Percentiles rank a stretch among this genome's conserved stretches.
Evolutionary conservation across 202 grass and related monocot species (phyloP).

Genomic region (Eragrostis tef): DNA sequence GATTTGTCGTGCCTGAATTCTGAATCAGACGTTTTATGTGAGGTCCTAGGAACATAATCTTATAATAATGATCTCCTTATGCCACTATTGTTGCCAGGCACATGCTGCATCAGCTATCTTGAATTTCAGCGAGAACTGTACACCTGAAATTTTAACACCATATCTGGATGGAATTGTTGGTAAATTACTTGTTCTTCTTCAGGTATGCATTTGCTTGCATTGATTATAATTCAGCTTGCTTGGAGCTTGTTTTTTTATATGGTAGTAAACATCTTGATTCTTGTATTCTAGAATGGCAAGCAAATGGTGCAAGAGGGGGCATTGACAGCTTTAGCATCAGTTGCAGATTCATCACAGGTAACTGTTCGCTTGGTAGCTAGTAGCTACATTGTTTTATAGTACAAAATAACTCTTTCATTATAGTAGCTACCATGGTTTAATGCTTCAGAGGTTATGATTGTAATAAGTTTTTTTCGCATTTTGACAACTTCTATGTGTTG

Average conservation of each 20-base stretch:
- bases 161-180: slow-evolving; percentile 87
- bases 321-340: neutral
- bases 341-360: slow-evolving; percentile 44
- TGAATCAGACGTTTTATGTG: neutral
- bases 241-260: neutral
- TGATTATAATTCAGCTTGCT: slow-evolving; percentile 30
- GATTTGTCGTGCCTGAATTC: slow-evolving; percentile 3
- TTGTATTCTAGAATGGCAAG: slow-evolving; percentile 6
- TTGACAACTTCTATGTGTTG: slow-evolving; percentile 11
- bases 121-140: slow-evolving; percentile 47
- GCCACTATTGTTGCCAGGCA: slow-evolving; percentile 18
- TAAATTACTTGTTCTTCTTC: slow-evolving; percentile 92
- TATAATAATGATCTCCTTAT: slow-evolving; percentile 15
- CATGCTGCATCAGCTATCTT: no score
- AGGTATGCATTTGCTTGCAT: slow-evolving; percentile 48
- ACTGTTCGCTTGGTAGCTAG: neutral
- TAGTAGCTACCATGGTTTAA: neutral
- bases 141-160: slow-evolving; percentile 88
- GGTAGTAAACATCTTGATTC: slow-evolving; percentile 27
- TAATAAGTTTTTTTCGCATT: neutral
- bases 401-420: no score
- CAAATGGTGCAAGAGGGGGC: no score
- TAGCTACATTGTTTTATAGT: neutral
- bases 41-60: neutral
- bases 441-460: slow-evolving; percentile 28